Percentiles rank a stretch among this genome's conserved stretches.
Evolutionary conservation across 768 basidiomycete genomes (phyloP).

Genomic region (Boletus eberwhitei): DNA sequence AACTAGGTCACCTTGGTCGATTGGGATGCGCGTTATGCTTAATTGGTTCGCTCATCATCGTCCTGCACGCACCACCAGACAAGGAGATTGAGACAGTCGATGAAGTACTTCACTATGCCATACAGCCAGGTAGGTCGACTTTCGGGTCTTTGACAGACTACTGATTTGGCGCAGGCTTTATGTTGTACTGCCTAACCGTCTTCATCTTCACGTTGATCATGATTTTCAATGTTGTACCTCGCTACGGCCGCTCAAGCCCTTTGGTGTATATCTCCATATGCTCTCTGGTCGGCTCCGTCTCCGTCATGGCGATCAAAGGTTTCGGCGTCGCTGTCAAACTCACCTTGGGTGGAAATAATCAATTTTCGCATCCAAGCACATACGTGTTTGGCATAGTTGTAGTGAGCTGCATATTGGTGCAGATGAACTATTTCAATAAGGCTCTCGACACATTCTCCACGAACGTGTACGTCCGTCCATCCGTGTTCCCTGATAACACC

Average conservation of each 20-base stretch:
- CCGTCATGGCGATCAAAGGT: constrained; percentile 99
- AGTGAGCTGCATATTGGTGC: constrained; percentile 78
- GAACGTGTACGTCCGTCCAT: constrained; percentile 71
- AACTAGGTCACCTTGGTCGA: constrained; percentile 89
- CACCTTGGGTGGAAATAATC: constrained; percentile 89
- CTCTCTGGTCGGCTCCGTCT: constrained; percentile 91
- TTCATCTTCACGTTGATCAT: constrained; percentile 78
- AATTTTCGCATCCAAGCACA: constrained; percentile 92
- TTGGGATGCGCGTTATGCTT: constrained; percentile 82
- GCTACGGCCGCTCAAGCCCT: constrained; percentile 83
- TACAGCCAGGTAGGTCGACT: constrained; percentile 73
- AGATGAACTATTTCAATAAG: constrained; percentile 98
- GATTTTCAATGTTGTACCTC: constrained; percentile 84
- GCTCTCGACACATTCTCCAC: constrained; percentile 95
- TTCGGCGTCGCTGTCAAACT: constrained; percentile 97
- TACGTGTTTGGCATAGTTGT: constrained; percentile 90
- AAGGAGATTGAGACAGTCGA: constrained; percentile 90
- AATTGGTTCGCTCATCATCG: constrained; percentile 89
- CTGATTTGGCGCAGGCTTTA: constrained; percentile 61
- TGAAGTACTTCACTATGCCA: constrained; percentile 87
- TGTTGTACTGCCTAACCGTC: constrained; percentile 86
- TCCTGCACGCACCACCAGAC: constrained; percentile 95
- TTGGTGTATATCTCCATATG: constrained; percentile 95
- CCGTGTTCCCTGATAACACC: background rate
- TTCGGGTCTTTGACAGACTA: background rate